Percentiles rank a stretch among this genome's conserved stretches.
Evolutionary conservation across 192 early-diverging fungal genomes (phyloP).

Genomic region (Umbelopsis ramanniana): DNA sequence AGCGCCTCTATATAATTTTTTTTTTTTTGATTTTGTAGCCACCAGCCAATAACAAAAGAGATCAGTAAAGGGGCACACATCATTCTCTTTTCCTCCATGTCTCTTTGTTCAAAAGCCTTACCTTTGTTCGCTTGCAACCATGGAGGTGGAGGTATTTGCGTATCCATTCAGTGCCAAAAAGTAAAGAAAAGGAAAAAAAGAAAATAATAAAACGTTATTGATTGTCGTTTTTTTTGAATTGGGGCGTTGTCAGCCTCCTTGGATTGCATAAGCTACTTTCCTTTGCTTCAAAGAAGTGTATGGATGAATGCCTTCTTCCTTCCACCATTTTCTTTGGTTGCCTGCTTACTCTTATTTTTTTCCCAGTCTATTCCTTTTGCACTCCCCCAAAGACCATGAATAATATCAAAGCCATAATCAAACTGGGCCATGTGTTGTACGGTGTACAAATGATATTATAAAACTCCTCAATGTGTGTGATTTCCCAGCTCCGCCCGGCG

Average conservation of each 20-base stretch:
- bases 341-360: neutral
- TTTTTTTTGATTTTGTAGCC: conserved; percentile 17
- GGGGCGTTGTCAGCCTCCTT: neutral
- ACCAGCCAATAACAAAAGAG: conserved; percentile 9
- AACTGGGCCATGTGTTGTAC: conserved; percentile 14
- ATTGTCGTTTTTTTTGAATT: conserved; percentile 7
- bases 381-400: neutral
- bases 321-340: too few species aligned
- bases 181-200: neutral
- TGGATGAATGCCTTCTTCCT: too few species aligned
- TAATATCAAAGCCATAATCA: neutral
- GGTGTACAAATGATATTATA: conserved; percentile 8
- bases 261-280: neutral
- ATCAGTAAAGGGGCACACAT: conserved; percentile 7
- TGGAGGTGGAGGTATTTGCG: neutral
- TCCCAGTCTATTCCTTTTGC: neutral
- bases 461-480: neutral
- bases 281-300: neutral
- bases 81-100: neutral
- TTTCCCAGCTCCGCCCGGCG: conserved; percentile 12
- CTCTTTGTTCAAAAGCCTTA: neutral
- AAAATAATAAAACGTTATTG: neutral
- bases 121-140: neutral
- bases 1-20: neutral
- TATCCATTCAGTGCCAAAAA: neutral